These are phyloP conservation scores for Phoenix roebelenii DNA, from an alignment of 176 grass and related monocot genomes.

Conservation along the genomic window DNA sequence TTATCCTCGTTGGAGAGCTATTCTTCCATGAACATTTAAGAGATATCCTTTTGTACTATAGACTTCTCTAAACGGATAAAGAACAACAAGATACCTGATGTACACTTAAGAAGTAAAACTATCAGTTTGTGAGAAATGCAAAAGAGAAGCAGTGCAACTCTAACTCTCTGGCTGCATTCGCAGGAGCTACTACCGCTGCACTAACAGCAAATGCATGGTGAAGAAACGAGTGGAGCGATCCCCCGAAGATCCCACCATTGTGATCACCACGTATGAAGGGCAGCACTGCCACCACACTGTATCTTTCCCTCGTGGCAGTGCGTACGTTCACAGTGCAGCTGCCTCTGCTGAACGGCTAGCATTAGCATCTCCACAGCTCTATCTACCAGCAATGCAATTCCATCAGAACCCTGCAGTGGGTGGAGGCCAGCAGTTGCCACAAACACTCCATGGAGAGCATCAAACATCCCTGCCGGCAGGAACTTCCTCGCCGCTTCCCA, in stretches of 20 bases:
- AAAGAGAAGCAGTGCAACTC: not conserved
- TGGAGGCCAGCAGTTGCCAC: not conserved
- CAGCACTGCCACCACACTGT: constrained; percentile 66
- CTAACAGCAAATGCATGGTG: constrained; percentile 72
- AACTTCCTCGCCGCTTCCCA: constrained; percentile 1
- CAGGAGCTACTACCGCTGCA: constrained; percentile 97
- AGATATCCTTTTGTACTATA: no score
- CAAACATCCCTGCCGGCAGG: not conserved
- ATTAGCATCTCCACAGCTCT: constrained; percentile 4
- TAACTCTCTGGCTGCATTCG: not conserved
- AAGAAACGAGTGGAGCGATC: constrained; percentile 94
- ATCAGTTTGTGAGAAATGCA: no score
- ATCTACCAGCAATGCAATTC: constrained; percentile 6
- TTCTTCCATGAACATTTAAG: no score
- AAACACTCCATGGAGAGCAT: constrained; percentile 3
- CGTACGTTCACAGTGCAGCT: constrained; percentile 24
- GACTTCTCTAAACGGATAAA: no score
- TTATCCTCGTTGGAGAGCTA: no score
- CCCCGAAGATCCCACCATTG: constrained; percentile 53
- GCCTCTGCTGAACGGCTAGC: constrained; percentile 39
- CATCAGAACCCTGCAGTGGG: constrained; percentile 15
- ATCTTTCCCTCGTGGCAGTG: not conserved
- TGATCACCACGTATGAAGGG: constrained; percentile 93
- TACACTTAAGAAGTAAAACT: no score
- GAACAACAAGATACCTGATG: no score